Percentiles rank a stretch among this genome's conserved stretches.
Evolutionary conservation across 2,329 filamentous ascomycete species (phyloP).

Genomic region (Madurella mycetomatis): DNA sequence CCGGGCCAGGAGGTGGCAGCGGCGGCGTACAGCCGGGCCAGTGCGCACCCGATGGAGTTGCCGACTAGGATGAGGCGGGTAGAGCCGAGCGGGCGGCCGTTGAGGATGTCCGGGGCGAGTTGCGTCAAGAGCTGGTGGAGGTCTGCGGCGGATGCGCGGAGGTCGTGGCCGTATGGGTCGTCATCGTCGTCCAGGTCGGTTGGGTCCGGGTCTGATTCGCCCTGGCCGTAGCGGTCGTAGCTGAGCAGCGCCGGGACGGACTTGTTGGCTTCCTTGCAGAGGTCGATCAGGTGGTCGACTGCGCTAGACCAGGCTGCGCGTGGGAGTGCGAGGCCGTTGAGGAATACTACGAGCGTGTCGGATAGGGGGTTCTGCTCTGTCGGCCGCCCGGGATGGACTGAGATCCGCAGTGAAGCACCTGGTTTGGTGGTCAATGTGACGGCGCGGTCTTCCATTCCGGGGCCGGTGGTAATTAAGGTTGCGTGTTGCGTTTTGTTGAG

Average conservation of each 20-base stretch:
- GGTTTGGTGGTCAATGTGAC: slow-evolving; percentile 22
- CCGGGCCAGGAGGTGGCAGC: slow-evolving; percentile 26
- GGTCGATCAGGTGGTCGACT: slow-evolving; percentile 16
- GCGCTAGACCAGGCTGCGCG: slow-evolving; percentile 18
- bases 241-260: slow-evolving; percentile 41
- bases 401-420: slow-evolving; percentile 16
- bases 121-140: slow-evolving; percentile 41
- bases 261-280: not conserved
- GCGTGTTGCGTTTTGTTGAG: not conserved
- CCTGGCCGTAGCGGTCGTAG: slow-evolving; percentile 58
- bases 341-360: slow-evolving; percentile 24
- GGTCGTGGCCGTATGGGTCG: slow-evolving; percentile 43
- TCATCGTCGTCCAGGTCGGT: slow-evolving; percentile 41
- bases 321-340: slow-evolving; percentile 25
- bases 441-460: slow-evolving; percentile 17
- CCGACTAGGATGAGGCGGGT: slow-evolving; percentile 41
- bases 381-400: slow-evolving; percentile 7
- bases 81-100: not conserved
- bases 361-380: slow-evolving; percentile 3
- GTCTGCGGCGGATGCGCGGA: slow-evolving; percentile 39
- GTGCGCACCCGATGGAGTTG: slow-evolving; percentile 50
- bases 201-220: slow-evolving; percentile 43
- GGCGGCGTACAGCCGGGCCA: slow-evolving; percentile 49
- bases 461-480: too few species aligned
- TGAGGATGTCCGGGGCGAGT: slow-evolving; percentile 33